phyloP scores from a whole-genome alignment of 2,329 filamentous ascomycete species.

The Fusarium sp. region DNA sequence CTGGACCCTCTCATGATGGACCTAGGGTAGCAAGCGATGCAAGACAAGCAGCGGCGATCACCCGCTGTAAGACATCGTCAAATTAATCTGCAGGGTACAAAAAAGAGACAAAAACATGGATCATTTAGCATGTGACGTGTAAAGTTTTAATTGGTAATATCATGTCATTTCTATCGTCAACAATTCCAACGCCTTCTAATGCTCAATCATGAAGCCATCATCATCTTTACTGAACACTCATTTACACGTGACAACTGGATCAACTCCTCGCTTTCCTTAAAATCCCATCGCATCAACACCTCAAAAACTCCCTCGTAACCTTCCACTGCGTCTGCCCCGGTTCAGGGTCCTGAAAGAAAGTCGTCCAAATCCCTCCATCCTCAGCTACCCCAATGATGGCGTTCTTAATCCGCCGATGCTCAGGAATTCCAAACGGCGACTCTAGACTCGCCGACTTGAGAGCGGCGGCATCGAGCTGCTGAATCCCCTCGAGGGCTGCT shows the following conservation, averaged over 20 bases:
- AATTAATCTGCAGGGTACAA: not conserved
- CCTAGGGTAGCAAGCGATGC: not conserved
- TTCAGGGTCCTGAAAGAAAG: conserved; percentile 43
- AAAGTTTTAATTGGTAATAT: not conserved
- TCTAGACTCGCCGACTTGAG: conserved; percentile 25
- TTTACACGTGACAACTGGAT: too few relatives aligned
- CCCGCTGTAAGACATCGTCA: not conserved
- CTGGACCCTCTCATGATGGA: not conserved
- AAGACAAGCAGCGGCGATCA: not conserved
- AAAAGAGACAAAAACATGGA: not conserved
- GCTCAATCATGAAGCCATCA: not conserved
- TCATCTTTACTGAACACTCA: not conserved
- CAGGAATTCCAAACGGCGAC: conserved; percentile 43
- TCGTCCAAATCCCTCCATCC: conserved; percentile 41
- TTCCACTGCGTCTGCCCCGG: conserved; percentile 43
- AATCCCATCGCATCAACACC: conserved; percentile 1
- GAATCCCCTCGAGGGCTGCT: conserved; percentile 29
- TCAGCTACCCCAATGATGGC: conserved; percentile 42
- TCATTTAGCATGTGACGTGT: not conserved
- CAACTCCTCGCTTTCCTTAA: not conserved
- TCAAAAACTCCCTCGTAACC: conserved; percentile 43
- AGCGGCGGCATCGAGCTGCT: conserved; percentile 17
- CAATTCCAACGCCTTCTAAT: not conserved
- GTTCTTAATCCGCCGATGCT: conserved; percentile 45
- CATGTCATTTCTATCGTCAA: not conserved